Evolutionary conservation across 1,284 basidiomycete species (phyloP), one percentile per base, ranked within the genome.

Genomic region (Mycena citricolor): DNA sequence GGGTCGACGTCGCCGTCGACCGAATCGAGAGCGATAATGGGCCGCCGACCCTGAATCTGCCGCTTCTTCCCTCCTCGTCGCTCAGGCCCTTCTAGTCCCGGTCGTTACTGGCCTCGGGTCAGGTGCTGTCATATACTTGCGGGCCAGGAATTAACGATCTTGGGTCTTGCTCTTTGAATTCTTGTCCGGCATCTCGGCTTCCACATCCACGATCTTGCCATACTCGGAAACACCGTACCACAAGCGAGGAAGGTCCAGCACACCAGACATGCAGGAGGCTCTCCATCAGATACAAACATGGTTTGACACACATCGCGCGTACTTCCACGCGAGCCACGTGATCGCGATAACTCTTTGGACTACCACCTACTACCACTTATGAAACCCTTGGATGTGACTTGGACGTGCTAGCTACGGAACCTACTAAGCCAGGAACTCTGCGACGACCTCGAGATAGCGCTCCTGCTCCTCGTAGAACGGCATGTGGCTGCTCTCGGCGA

Each of bases 1-100:
- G 79, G 77, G 41, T 92, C 79, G 51, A 92, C 87, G 56, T 90
- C 83, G 19, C 31, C 31, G 31, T n/a, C n/a, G n/a, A n/a, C n/a
- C n/a, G n/a, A n/a, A n/a, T n/a, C n/a, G n/a, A n/a, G n/a, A n/a
- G n/a, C n/a, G n/a, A n/a, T n/a, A n/a, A n/a, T n/a, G n/a, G n/a
- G n/a, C n/a, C n/a, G n/a, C n/a, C n/a, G n/a, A n/a, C n/a, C n/a
- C n/a, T n/a, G n/a, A n/a, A n/a, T n/a, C n/a, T n/a, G n/a, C n/a
- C n/a, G n/a, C n/a, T n/a, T n/a, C n/a, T n/a, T n/a, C n/a, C n/a
- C n/a, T n/a, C n/a, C n/a, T n/a, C n/a, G n/a, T n/a, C n/a, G n/a
- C n/a, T n/a, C n/a, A n/a, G n/a, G n/a, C n/a, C n/a, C n/a, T n/a
- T 3, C 31, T 17, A 32, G 20, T 32, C 8, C 16, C 31, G n/a